phyloP scores from a whole-genome alignment of 2,329 filamentous ascomycete species.

The Penicillium occitanis region DNA sequence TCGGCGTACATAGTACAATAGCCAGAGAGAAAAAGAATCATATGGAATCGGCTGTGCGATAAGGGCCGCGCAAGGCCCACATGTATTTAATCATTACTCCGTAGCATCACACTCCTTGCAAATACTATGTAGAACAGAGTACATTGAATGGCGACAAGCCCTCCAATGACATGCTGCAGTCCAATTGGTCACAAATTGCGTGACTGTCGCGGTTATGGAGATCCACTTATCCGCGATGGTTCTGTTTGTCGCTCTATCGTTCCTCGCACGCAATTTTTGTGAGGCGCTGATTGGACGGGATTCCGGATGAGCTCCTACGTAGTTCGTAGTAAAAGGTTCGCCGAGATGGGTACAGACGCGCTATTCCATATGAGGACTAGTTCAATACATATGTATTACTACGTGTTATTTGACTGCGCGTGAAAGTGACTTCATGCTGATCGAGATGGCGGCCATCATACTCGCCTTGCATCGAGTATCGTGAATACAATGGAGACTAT shows the following conservation, averaged over 20 bases:
- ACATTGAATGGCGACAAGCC: not conserved
- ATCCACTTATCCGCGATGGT: constrained; percentile 15
- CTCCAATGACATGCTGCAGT: not conserved
- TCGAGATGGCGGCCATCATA: not conserved
- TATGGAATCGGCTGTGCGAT: not conserved
- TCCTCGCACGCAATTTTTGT: not conserved
- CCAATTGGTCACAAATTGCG: not conserved
- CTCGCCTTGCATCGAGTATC: not conserved
- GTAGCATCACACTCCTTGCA: not conserved
- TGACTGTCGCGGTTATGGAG: constrained; percentile 1
- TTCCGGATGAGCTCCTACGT: not conserved
- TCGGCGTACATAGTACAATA: not conserved
- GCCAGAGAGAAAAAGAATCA: not conserved
- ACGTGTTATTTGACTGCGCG: not conserved
- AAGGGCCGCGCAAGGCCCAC: not conserved
- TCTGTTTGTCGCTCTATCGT: not conserved
- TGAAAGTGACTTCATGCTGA: constrained; percentile 4
- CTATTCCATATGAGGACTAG: not conserved
- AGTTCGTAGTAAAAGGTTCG: not conserved
- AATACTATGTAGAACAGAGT: not conserved
- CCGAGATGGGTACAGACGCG: not conserved
- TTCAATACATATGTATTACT: not conserved
- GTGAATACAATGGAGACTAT: not conserved
- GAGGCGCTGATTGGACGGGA: not conserved
- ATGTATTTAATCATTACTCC: not conserved